Base-by-base conservation (phyloP, 129 eudicot species). In the Glebionis coronaria region DNA sequence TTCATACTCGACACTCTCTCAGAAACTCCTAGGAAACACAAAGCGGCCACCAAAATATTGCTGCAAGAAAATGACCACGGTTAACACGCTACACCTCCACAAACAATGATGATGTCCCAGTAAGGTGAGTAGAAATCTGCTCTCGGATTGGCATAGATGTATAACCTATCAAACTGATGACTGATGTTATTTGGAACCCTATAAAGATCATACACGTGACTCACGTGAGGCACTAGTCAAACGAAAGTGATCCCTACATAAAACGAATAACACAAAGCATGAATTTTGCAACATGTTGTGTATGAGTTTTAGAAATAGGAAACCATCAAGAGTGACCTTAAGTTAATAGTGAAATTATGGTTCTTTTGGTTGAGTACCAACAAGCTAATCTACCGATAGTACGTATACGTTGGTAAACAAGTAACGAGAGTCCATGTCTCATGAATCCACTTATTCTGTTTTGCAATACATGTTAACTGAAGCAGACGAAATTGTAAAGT, bases 271-370 rank as follows among this genome's bases (percentile, higher is more conserved):
- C 82, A 75, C 56, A 91, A 79, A 23, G 25, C 25, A 23, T 54
- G 95, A 88, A 57, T 44, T 75, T 28, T 63, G 75, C 52, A 92
- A 78, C 3, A 78, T 19, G 59, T 88, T 91, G 64, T 85, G 80
- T 18, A 85, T 19, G 55, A 92, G 65, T 76, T 92, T 96, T 12
- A 96, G 96, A 46, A 88, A 44, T 10, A 88, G 87, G 61, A 88
- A 88, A 8, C 87, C 84, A 31, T 92, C 98, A 25, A 88, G 82
- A 8, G 79, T 60, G 98, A 83, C 78, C 79, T 75, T 20, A 92
- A 44, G 61, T 80, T 75, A 14, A 35, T 61, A 19, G 46, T 38
- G 66, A 46, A 15, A 16, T 42, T 44, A 14, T 65, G 72, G 78
- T 79, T 81, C 56, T 35, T 80, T 74, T 56, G 21, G 61, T 79